Base-by-base conservation (phyloP, 805 yeast species). In the Millerozyma miso region DNA sequence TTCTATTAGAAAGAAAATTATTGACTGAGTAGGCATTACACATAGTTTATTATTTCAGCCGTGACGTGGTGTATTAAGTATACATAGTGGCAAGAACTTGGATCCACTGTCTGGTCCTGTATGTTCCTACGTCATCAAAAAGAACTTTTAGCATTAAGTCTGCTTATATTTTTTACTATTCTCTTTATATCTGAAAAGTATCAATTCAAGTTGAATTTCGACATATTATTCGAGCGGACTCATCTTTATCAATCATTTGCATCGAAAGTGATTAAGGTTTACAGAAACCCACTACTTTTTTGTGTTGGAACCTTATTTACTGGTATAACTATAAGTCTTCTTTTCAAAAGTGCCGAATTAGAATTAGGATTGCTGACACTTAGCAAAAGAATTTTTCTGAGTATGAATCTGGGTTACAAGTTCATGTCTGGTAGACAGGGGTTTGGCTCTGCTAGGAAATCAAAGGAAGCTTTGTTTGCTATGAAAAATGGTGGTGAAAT, bases 401-500 rank as follows among this genome's bases (percentile, higher is more conserved):
- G 14, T 15, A 52, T 54, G 56, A 51, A 54, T 36, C 41, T 51
- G 18, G 47, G 48, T 7, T 50, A 47, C 36, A 39, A 46, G 16
- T 51, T 44, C 34, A 35, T 37, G 34, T 31, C 43, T 4, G 40
- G 37, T 35, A 42, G 41, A 39, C 37, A 42, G 12, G 40, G 48
- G 23, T 44, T 52, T 19, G 44, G 52, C n/a, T 46, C 47, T 12
- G 14, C 17, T 18, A 52, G 46, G 39, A 48, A 47, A 33, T 50
- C 65, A 18, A 55, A 55, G 37, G 67, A 65, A 39, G 50, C 56
- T 23, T 58, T 57, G 31, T 61, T 65, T 45, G 82, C 83, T n/a
- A 46, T 74, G 41, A 69, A 69, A 38, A 68, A 74, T 41, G 91
- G 91, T 44, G 90, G 90, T 1, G 77, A 76, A 41, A 77, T 88